phyloP scores from a whole-genome alignment of 305 asterid species.

The Striga hermonthica region DNA sequence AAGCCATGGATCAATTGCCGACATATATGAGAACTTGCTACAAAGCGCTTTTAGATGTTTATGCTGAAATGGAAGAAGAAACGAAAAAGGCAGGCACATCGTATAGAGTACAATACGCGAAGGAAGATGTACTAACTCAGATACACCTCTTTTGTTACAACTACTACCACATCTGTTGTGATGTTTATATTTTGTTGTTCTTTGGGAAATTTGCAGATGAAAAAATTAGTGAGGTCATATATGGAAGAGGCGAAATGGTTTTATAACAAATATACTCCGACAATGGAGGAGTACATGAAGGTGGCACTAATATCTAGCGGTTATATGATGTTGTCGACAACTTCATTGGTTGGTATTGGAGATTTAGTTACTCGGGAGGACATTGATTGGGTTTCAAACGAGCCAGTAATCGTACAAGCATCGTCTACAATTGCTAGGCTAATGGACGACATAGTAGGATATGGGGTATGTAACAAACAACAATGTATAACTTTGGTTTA shows the following conservation, averaged over 20 bases:
- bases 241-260: constrained; percentile 44
- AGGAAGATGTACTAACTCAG: constrained; percentile 32
- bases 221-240: constrained; percentile 31
- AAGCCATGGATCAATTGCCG: constrained; percentile 33
- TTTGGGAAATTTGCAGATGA: constrained; percentile 35
- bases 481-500: too few relatives aligned
- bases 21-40: constrained; percentile 33
- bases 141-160: not conserved
- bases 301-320: constrained; percentile 28
- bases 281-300: constrained; percentile 43
- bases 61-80: constrained; percentile 39
- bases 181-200: not conserved
- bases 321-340: constrained; percentile 35
- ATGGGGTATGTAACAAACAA: constrained; percentile 28
- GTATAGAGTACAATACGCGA: constrained; percentile 34
- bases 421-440: constrained; percentile 30
- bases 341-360: constrained; percentile 40
- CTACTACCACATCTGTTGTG: not conserved
- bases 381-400: constrained; percentile 37
- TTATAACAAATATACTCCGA: constrained; percentile 31
- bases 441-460: constrained; percentile 41
- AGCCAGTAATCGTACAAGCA: constrained; percentile 37
- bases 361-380: constrained; percentile 11
- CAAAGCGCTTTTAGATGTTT: constrained; percentile 34
- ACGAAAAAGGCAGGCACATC: constrained; percentile 27